phyloP scores from a whole-genome alignment of 2,329 filamentous ascomycete genomes.

The Talaromyces piceae region DNA sequence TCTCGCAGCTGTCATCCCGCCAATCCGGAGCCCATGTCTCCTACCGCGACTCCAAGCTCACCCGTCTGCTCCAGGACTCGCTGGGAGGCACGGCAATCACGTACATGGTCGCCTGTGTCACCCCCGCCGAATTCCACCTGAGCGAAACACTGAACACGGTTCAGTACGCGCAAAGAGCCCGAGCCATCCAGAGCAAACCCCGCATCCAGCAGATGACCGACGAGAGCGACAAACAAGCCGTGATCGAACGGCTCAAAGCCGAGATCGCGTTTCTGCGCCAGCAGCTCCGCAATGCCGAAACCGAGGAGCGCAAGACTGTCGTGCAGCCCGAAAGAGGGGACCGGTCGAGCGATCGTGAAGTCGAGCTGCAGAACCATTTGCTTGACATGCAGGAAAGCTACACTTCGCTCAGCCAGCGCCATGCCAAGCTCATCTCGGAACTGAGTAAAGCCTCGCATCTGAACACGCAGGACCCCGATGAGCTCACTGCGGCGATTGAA shows the following conservation, averaged over 20 bases:
- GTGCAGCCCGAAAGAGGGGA: slow-evolving; percentile 57
- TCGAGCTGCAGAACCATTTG: slow-evolving; percentile 87
- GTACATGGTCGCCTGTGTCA: slow-evolving; percentile 99
- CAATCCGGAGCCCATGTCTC: slow-evolving; percentile 85
- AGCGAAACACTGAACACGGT: slow-evolving; percentile 97
- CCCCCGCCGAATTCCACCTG: slow-evolving; percentile 90
- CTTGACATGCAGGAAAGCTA: slow-evolving; percentile 94
- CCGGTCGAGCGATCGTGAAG: slow-evolving; percentile 73
- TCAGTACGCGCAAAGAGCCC: slow-evolving; percentile 90
- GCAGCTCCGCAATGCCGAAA: slow-evolving; percentile 80
- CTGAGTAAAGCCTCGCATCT: slow-evolving; percentile 76
- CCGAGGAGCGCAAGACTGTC: slow-evolving; percentile 50
- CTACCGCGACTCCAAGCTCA: slow-evolving; percentile 96
- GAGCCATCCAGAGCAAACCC: slow-evolving; percentile 95
- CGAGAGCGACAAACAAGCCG: slow-evolving; percentile 85
- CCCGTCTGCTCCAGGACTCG: slow-evolving; percentile 89
- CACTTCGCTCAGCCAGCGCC: slow-evolving; percentile 78
- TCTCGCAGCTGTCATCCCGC: slow-evolving; percentile 90
- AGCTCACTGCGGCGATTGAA: slow-evolving; percentile 50
- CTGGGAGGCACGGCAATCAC: slow-evolving; percentile 95
- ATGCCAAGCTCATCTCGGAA: slow-evolving; percentile 91
- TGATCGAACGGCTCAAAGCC: slow-evolving; percentile 87
- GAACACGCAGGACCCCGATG: slow-evolving; percentile 35
- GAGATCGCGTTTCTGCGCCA: slow-evolving; percentile 91
- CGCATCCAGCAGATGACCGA: slow-evolving; percentile 85